Percentiles rank a stretch among this genome's conserved stretches.
Conservation (phyloP, 169 alveolate genomes). For the Eimeria acervulina region DNA sequence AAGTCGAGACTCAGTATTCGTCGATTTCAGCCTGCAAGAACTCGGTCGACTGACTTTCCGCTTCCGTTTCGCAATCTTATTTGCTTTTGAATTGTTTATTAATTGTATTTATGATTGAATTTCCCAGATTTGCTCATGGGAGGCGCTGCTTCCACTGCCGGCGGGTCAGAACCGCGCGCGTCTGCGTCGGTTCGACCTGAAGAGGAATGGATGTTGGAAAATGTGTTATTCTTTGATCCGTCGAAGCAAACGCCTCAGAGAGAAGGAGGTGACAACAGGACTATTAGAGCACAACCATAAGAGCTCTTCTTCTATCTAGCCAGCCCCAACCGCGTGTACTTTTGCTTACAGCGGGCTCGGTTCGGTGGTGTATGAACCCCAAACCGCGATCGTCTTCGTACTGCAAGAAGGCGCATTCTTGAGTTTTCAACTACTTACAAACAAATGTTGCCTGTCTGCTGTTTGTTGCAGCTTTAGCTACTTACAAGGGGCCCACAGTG, state of each 20-base stretch:
- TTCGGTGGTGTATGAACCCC: too few species aligned
- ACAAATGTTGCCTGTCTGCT: too few species aligned
- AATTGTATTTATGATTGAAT: not conserved
- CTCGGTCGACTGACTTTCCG: not conserved
- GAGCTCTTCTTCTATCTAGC: not conserved
- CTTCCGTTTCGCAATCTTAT: not conserved
- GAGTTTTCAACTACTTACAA: too few species aligned
- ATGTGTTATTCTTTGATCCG: conserved; percentile 79
- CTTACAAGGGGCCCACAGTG: conserved; percentile 67
- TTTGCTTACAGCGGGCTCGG: not conserved
- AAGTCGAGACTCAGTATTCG: not conserved
- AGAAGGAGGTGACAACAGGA: not conserved
- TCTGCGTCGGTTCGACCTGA: conserved; percentile 8
- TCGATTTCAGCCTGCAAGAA: not conserved
- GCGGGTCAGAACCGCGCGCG: conserved; percentile 10
- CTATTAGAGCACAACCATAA: not conserved
- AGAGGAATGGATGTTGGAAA: conserved; percentile 69
- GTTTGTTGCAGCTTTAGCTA: conserved; percentile 52
- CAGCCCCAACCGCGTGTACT: not conserved
- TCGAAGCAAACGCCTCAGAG: not conserved
- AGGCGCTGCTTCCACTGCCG: conserved; percentile 58
- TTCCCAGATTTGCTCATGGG: not conserved
- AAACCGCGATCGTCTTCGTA: too few species aligned
- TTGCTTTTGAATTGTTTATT: not conserved
- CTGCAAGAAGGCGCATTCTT: too few species aligned